Base-by-base conservation (phyloP, 495 filamentous ascomycete species). In the Penicillium flavigenum region DNA sequence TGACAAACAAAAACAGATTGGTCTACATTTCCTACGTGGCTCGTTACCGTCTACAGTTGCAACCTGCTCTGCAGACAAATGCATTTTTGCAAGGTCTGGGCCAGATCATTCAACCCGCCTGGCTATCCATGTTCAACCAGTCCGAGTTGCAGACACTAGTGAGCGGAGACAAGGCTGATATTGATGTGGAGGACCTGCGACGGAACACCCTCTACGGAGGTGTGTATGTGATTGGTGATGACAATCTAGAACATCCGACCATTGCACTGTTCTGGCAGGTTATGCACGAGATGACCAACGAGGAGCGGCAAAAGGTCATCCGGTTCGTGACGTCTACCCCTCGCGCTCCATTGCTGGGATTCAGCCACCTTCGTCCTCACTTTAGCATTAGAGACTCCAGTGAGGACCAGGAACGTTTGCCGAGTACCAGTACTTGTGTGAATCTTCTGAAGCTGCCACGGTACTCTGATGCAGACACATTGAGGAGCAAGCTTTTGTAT, bases 61-160 rank as follows among this genome's bases (percentile, higher is more conserved):
- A 97, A 63, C 88, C 89, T 0, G 76, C 79, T 52, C 70, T 76
- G 43, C 92, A 98, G 68, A 96, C 92, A 4, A 82, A 83, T 17
- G 91, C 91, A 1, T 98, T 98, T 63, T 81, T 98, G 8, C 81
- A 83, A 47, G 94, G 94, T 1, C 81, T 98, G 5, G 82, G 88
- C 14, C 79, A 87, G 53, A 95, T 99, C 63, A 95, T 99, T 59
- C 86, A 91, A 56, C 93, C 93, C 0, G 81, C 82, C 3, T 99
- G 94, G 94, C 79, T 99, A 4, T 89, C 85, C 60, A 99, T 99
- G 94, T 99, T 99, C 79, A 98, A 98, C 69, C 94, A 97, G 63
- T 79, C 83, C 8, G 94, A 98, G 64, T 79, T 98, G 20, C 94
- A 98, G 70, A 94, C 90, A 0, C 83, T 98, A 9, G 86, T 98